Percentiles rank a stretch among this genome's conserved stretches.
Evolutionary conservation across 2,329 filamentous ascomycete species (phyloP).

Genomic region (Beauveria sp.): DNA sequence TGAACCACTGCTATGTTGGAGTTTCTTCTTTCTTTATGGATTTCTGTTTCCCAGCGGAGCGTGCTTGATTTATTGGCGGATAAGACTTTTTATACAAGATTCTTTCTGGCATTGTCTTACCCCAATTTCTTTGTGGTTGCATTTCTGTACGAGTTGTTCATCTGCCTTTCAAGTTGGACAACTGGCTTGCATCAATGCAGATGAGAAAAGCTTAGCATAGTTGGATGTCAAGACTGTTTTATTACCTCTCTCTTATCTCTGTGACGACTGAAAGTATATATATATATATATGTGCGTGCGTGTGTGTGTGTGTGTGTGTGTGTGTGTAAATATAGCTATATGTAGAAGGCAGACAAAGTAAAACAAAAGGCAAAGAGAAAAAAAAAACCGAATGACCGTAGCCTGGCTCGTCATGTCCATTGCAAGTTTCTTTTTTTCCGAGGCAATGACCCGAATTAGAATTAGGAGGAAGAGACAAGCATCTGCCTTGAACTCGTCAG

Average conservation of each 20-base stretch:
- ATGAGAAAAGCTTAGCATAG: background rate
- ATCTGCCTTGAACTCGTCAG: too few relatives aligned
- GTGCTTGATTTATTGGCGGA: background rate
- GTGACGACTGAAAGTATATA: background rate
- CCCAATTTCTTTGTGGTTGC: background rate
- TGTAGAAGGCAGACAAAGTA: too few relatives aligned
- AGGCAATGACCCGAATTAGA: too few relatives aligned
- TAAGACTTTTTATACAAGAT: background rate
- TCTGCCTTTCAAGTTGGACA: background rate
- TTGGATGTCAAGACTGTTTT: background rate
- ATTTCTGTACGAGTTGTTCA: constrained; percentile 9
- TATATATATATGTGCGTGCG: too few relatives aligned
- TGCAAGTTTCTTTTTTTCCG: too few relatives aligned
- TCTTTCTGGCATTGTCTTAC: background rate
- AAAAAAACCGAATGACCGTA: too few relatives aligned
- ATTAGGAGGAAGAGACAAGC: too few relatives aligned
- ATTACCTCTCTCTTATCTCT: background rate
- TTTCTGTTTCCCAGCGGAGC: background rate
- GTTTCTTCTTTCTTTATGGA: background rate
- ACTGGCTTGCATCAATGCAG: background rate
- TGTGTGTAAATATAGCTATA: too few relatives aligned
- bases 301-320: too few relatives aligned
- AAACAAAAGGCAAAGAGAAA: too few relatives aligned
- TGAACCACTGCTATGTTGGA: background rate
- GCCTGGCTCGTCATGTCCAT: too few relatives aligned